phyloP scores from a whole-genome alignment of 2,329 filamentous ascomycete species.

The Apiospora arundinis region DNA sequence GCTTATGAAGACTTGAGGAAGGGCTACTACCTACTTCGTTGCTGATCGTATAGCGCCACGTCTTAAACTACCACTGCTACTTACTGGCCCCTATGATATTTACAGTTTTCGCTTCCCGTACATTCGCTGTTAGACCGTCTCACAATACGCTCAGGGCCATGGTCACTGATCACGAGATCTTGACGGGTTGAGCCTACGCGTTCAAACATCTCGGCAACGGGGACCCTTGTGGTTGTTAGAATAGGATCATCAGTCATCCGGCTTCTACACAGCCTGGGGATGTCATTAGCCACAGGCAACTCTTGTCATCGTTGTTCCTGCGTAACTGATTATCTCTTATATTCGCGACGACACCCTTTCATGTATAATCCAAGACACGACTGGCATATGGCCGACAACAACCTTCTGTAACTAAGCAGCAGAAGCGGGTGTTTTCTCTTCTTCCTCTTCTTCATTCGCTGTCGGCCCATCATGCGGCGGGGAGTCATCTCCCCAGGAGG shows the following conservation, averaged over 20 bases:
- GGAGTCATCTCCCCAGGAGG: background rate
- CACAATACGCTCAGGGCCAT: constrained; percentile 8
- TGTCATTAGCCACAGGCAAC: background rate
- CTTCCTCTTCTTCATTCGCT: background rate
- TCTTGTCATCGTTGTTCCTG: background rate
- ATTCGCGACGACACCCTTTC: background rate
- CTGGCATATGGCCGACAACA: background rate
- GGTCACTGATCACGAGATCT: background rate
- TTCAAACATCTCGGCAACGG: background rate
- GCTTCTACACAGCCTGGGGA: background rate
- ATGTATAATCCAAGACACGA: too few relatives aligned
- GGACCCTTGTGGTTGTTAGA: background rate
- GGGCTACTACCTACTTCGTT: background rate
- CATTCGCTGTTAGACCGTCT: background rate
- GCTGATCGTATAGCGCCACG: background rate
- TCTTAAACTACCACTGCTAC: too few relatives aligned
- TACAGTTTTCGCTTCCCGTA: constrained; percentile 9
- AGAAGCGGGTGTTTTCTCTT: background rate
- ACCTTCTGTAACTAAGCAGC: background rate
- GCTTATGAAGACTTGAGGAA: background rate
- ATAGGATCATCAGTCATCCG: too few relatives aligned
- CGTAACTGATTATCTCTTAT: background rate
- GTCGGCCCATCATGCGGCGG: background rate
- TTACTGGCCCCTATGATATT: background rate
- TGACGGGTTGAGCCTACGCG: background rate